phyloP scores from a whole-genome alignment of 345 rosid species.

The Moricandia moricandioides region DNA sequence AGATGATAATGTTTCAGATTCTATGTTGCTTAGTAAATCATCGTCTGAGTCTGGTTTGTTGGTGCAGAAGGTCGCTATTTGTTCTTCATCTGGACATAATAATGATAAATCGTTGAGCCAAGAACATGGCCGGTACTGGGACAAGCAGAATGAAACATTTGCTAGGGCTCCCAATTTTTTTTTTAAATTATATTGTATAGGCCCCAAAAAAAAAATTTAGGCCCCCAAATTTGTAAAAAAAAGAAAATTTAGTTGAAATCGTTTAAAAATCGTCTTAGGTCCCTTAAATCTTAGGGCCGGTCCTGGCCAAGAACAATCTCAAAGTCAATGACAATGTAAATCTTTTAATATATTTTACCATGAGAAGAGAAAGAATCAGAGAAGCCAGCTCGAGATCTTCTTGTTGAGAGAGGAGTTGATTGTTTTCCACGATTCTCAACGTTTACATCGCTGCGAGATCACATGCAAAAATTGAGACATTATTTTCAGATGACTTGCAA shows the following conservation, averaged over 20 bases:
- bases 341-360: conserved; percentile 36
- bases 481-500: conserved; percentile 4
- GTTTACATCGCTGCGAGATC: conserved; percentile 37
- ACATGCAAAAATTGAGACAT: background rate
- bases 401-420: conserved; percentile 29
- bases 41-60: conserved; percentile 29
- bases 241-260: no score
- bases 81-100: conserved; percentile 24
- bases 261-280: no score
- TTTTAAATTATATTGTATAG: no score
- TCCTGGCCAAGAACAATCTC: background rate
- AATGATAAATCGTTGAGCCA: conserved; percentile 12
- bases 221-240: no score
- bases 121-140: no score
- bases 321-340: background rate
- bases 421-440: conserved; percentile 32
- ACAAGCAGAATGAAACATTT: no score
- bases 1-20: conserved; percentile 43
- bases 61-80: background rate
- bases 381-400: conserved; percentile 47
- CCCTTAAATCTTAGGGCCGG: no score
- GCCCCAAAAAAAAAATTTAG: no score
- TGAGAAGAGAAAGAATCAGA: conserved; percentile 46
- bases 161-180: no score
- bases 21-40: conserved; percentile 40